Evolutionary conservation across 257 asterid species (phyloP).

Genomic region (Solanum chiquidenum): DNA sequence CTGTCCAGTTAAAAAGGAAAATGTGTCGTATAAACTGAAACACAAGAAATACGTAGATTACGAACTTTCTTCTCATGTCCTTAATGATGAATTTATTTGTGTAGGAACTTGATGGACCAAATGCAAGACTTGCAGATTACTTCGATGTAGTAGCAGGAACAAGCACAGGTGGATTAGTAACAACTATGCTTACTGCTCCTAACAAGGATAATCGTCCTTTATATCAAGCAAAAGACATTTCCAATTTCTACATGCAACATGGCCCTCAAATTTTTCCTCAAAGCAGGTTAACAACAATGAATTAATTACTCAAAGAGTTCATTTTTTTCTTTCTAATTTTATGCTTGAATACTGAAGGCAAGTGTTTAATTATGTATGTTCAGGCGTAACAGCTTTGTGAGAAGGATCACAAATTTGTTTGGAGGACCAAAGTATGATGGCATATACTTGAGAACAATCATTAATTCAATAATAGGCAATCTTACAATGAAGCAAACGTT

Average conservation of each 20-base stretch:
- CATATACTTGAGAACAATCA: constrained; percentile 18
- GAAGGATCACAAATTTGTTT: constrained; percentile 16
- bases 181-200: constrained; percentile 66
- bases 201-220: constrained; percentile 41
- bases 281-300: constrained; percentile 9
- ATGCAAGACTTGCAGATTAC: constrained; percentile 68
- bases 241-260: constrained; percentile 50
- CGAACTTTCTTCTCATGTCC: background rate
- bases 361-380: background rate
- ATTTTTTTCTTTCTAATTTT: background rate
- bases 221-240: constrained; percentile 40
- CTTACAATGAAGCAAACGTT: constrained; percentile 25
- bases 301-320: background rate
- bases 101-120: constrained; percentile 59
- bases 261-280: constrained; percentile 47
- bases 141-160: constrained; percentile 74
- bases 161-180: constrained; percentile 61
- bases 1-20: background rate
- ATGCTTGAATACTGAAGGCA: background rate
- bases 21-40: background rate
- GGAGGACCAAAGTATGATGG: constrained; percentile 67
- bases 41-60: background rate
- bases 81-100: background rate
- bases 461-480: constrained; percentile 22
- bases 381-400: constrained; percentile 29